Evolutionary conservation across 2,329 filamentous ascomycete genomes (phyloP).

Genomic region (Sclerotinia glacialis): DNA sequence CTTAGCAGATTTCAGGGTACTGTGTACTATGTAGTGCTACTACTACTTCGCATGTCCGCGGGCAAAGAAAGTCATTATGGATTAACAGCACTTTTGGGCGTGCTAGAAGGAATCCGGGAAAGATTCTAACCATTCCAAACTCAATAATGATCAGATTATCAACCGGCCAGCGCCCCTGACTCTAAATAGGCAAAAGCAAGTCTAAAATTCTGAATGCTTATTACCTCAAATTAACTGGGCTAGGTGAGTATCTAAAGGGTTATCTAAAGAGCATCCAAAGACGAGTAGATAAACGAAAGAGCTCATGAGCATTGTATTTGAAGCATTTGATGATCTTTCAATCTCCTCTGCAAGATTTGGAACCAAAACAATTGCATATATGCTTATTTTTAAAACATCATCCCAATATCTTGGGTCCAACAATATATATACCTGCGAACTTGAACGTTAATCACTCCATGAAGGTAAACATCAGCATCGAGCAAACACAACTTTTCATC

Average conservation of each 20-base stretch:
- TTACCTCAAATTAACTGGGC: too few species aligned
- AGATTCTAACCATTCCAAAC: not conserved
- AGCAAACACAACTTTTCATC: not conserved
- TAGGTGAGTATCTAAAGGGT: too few species aligned
- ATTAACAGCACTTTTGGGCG: not conserved
- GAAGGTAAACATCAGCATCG: not conserved
- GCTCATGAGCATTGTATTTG: not conserved
- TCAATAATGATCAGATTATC: not conserved
- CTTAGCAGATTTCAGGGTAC: too few species aligned
- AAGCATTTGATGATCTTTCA: not conserved
- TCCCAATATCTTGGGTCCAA: not conserved
- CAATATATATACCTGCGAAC: not conserved
- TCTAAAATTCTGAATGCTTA: too few species aligned
- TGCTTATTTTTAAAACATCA: not conserved
- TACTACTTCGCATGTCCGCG: not conserved
- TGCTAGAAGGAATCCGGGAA: not conserved
- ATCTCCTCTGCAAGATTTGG: not conserved
- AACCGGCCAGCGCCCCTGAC: conserved; percentile 1
- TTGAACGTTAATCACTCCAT: too few species aligned
- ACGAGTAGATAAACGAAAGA: not conserved
- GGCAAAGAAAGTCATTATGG: not conserved
- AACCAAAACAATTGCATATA: not conserved
- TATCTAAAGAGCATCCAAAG: too few species aligned
- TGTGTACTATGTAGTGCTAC: too few species aligned
- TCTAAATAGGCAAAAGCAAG: not conserved